Evolutionary conservation across 352 stramenopile genomes (phyloP), one percentile per base, ranked within the genome.

Genomic region (Phytophthora agathidicida): DNA sequence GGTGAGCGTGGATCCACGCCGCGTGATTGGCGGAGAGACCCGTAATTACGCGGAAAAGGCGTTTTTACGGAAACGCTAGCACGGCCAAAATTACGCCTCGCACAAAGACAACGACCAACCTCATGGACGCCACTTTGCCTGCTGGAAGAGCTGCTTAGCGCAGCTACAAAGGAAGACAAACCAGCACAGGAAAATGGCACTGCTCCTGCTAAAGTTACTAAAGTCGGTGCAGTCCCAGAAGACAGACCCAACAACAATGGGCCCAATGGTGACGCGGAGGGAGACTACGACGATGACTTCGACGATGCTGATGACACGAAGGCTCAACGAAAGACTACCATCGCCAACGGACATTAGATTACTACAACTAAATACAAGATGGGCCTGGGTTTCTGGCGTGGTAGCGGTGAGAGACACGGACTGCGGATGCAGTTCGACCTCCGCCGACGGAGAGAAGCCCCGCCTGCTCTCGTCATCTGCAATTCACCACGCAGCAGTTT

Each of bases 251-350:
- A 14, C 2, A 37, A 24, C 26, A 43, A 52, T 24, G 35, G 36
- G 3, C 9, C 20, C 14, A 62, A 16, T 17, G 56, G 50, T 17
- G 60, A 75, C 14, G 68, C 74, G 6, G 68, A 77, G 47, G 46
- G 31, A 7, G 58, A 77, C 20, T 77, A 77, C 16, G 68, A 77
- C 20, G 68, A 74, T 24, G 68, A 77, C 46, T 85, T 89, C 41
- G 78, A 86, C 22, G 64, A 73, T 13, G 24, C 28, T 9, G 62
- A 71, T 35, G 58, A 64, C 5, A 58, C 45, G 7, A 68, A 60
- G n/a, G 24, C 35, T 13, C 57, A 44, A 42, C 45, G 57, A 41
- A 59, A 68, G 20, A 37, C 38, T 33, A 46, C n/a, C 30, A 19
- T 23, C 52, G 45, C 45, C 35, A 30, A 50, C 45, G 26, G 41